phyloP scores from a whole-genome alignment of 345 rosid species.

The Pugionium dolabratum region DNA sequence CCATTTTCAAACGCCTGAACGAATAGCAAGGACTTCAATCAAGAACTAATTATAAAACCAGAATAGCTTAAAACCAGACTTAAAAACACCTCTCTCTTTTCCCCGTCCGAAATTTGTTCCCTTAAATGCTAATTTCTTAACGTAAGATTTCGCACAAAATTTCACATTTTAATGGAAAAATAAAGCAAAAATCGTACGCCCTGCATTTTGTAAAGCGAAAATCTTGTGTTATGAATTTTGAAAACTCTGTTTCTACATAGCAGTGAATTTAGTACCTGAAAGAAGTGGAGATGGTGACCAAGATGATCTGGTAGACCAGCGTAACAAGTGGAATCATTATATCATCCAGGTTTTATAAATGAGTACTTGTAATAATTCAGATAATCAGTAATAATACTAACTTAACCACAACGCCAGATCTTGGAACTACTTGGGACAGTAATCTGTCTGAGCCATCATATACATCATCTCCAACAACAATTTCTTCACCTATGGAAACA shows the following conservation, averaged over 20 bases:
- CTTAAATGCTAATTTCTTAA: no score
- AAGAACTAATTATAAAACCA: slow-evolving; percentile 10
- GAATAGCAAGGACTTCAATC: slow-evolving; percentile 19
- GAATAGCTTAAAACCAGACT: slow-evolving; percentile 6
- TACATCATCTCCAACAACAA: no score
- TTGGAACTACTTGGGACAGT: slow-evolving; percentile 76
- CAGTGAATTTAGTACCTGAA: slow-evolving; percentile 54
- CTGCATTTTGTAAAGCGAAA: no score
- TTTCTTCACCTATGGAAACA: slow-evolving; percentile 49
- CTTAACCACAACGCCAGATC: slow-evolving; percentile 59
- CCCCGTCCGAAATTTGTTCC: no score
- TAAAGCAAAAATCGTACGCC: no score
- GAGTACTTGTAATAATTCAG: not conserved
- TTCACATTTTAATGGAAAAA: no score
- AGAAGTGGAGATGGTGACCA: slow-evolving; percentile 78
- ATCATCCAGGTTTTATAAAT: no score
- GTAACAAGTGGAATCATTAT: no score
- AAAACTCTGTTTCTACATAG: no score
- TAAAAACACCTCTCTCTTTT: no score
- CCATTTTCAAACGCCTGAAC: slow-evolving; percentile 28
- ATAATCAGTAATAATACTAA: not conserved
- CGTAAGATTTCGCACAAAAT: no score
- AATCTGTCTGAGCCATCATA: slow-evolving; percentile 61
- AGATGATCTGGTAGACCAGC: slow-evolving; percentile 49
- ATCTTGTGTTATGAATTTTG: no score